Evolutionary conservation across 805 yeast genomes (phyloP).

Genomic region (Spathaspora arborariae): DNA sequence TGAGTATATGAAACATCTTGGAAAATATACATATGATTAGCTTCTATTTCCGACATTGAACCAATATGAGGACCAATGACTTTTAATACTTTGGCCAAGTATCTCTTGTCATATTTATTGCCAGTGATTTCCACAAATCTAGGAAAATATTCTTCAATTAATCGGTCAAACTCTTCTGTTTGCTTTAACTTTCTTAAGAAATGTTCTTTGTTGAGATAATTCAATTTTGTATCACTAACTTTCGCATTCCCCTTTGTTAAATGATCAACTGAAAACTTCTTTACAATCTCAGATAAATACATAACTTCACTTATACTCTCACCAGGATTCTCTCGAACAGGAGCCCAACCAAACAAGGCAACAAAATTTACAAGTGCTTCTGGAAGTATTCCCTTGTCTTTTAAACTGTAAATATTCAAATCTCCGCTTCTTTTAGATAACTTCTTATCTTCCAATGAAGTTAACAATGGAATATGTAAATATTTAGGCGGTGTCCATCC

Average conservation of each 20-base stretch:
- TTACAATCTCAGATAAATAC: constrained; percentile 47
- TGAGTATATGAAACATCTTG: constrained; percentile 27
- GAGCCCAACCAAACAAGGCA: constrained; percentile 94
- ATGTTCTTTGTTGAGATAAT: constrained; percentile 73
- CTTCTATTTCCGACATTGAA: constrained; percentile 49
- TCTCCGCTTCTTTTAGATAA: constrained; percentile 85
- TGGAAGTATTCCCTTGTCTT: constrained; percentile 65
- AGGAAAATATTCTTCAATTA: constrained; percentile 31
- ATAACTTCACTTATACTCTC: constrained; percentile 50
- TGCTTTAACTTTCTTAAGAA: constrained; percentile 34
- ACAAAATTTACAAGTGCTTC: constrained; percentile 86
- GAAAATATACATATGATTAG: constrained; percentile 49
- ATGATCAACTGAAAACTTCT: constrained; percentile 59
- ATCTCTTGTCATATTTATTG: constrained; percentile 12
- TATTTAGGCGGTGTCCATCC: constrained; percentile 81
- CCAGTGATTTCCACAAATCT: constrained; percentile 12
- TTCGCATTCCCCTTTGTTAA: constrained; percentile 93
- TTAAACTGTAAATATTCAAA: constrained; percentile 60
- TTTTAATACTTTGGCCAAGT: constrained; percentile 36
- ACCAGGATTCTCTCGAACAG: constrained; percentile 52
- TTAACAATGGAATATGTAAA: constrained; percentile 86
- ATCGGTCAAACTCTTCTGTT: constrained; percentile 27
- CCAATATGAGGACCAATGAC: constrained; percentile 48
- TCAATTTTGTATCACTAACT: constrained; percentile 74
- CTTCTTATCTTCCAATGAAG: constrained; percentile 69